Conservation (phyloP, 495 filamentous ascomycete genomes). For the Penicillium maclennaniae region DNA sequence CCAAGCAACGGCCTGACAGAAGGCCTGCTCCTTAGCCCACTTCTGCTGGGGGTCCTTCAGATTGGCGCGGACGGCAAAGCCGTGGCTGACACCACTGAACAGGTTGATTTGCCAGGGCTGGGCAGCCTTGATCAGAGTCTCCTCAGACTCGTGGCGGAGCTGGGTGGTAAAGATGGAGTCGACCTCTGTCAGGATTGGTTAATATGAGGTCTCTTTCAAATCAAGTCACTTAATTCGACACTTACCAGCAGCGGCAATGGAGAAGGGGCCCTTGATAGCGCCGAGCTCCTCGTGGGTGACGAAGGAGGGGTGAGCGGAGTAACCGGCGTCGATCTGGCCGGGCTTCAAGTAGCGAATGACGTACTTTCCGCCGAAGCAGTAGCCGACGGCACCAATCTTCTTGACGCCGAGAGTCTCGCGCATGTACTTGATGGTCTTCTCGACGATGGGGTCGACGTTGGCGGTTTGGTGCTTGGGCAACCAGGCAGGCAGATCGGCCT, state of each 20-base stretch:
- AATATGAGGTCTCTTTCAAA: not conserved
- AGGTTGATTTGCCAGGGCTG: slow-evolving; percentile 79
- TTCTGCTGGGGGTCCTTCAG: slow-evolving; percentile 55
- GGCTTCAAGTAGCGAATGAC: slow-evolving; percentile 43
- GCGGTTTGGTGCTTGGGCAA: slow-evolving; percentile 50
- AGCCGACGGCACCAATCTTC: slow-evolving; percentile 59
- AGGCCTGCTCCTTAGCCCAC: slow-evolving; percentile 84
- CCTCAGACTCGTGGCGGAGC: slow-evolving; percentile 63
- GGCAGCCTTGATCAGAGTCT: slow-evolving; percentile 55
- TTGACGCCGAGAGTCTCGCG: slow-evolving; percentile 55
- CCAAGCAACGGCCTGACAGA: slow-evolving; percentile 75
- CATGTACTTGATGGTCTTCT: slow-evolving; percentile 55
- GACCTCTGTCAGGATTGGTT: slow-evolving; percentile 48
- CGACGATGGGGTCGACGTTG: slow-evolving; percentile 62
- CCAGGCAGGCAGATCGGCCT: slow-evolving; percentile 62
- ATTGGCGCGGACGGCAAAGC: slow-evolving; percentile 74
- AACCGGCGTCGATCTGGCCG: slow-evolving; percentile 60
- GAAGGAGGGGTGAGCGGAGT: slow-evolving; percentile 72
- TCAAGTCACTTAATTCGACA: not conserved
- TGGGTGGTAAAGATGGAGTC: slow-evolving; percentile 75
- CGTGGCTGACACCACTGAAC: slow-evolving; percentile 71
- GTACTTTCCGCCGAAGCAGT: slow-evolving; percentile 49
- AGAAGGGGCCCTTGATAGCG: slow-evolving; percentile 65
- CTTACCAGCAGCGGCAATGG: slow-evolving; percentile 70
- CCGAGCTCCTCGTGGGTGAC: slow-evolving; percentile 72